Evolutionary conservation across 1,284 basidiomycete species (phyloP), one percentile per base, ranked within the genome.

Genomic region (Pulchroboletus neoregius): DNA sequence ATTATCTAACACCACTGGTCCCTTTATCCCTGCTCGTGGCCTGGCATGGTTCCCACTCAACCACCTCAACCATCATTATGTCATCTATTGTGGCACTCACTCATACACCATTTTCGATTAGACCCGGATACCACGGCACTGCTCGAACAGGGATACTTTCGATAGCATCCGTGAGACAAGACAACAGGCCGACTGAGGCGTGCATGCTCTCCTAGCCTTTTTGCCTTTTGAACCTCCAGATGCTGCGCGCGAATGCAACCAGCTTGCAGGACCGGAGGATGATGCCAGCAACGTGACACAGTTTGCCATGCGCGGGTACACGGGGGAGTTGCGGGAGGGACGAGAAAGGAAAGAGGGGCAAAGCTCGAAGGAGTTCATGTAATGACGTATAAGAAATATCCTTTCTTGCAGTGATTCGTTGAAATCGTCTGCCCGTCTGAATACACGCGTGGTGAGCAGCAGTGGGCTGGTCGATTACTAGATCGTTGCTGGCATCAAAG

Each of bases 1-100:
- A 11, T 30, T 43, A 43, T 49, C 41, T 56, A 57, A 57, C 31
- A 13, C 36, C 37, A 18, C 52, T 37, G 43, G 41, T 40, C 43
- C 33, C 35, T 43, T 45, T n/a, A 39, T 38, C 36, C 28, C 36
- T 48, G 37, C 40, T 45, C 48, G 37, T 35, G 39, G 30, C 30
- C 10, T 46, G 36, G 33, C 39, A 38, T 18, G 39, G 38, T 24
- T 27, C 30, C 34, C 43, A 43, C 16, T 34, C 40, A 26, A 44
- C 28, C 43, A 39, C 33, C 36, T 31, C 38, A 6, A 28, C 41
- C 5, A 33, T 27, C 45, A 28, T 31, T 46, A 38, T 37, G 54
- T 50, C 39, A 31, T 40, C 20, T 37, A 40, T 33, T 34, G 13
- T 43, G 49, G 30, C 44, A 37, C 42, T n/a, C 34, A 34, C 33